phyloP scores from a whole-genome alignment of 1,139 yeast species.

The Pichia sp. region DNA sequence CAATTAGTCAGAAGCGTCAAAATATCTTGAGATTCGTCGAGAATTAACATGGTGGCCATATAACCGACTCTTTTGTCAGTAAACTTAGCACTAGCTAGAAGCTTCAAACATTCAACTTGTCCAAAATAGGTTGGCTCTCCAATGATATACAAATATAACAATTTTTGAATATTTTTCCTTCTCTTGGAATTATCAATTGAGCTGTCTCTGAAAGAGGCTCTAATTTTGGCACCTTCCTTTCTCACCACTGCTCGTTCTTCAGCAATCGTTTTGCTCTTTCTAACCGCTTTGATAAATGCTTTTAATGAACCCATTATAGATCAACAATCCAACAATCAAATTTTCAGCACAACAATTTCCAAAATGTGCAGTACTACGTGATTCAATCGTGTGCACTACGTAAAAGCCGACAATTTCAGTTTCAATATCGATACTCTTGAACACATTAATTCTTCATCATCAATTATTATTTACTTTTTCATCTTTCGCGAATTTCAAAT shows the following conservation, averaged over 20 bases:
- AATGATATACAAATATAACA: constrained; percentile 79
- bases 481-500: too few relatives aligned
- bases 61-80: constrained; percentile 91
- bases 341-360: too few relatives aligned
- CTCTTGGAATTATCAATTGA: constrained; percentile 67
- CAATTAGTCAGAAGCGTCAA: constrained; percentile 89
- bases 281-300: constrained; percentile 82
- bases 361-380: too few relatives aligned
- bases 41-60: constrained; percentile 80
- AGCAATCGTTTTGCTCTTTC: constrained; percentile 93
- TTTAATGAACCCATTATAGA: constrained; percentile 61
- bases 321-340: too few relatives aligned
- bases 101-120: constrained; percentile 91
- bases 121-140: constrained; percentile 99
- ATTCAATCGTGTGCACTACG: too few relatives aligned
- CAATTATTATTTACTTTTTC: too few relatives aligned
- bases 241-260: constrained; percentile 89
- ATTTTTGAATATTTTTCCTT: constrained; percentile 78
- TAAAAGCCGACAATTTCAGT: too few relatives aligned
- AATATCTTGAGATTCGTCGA: constrained; percentile 95
- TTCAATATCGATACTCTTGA: too few relatives aligned
- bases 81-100: constrained; percentile 79
- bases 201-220: constrained; percentile 87
- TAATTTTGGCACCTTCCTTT: constrained; percentile 88
- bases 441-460: too few relatives aligned